Conservation (phyloP, 2,329 filamentous ascomycete species). For the Lecanicillium sp. region DNA sequence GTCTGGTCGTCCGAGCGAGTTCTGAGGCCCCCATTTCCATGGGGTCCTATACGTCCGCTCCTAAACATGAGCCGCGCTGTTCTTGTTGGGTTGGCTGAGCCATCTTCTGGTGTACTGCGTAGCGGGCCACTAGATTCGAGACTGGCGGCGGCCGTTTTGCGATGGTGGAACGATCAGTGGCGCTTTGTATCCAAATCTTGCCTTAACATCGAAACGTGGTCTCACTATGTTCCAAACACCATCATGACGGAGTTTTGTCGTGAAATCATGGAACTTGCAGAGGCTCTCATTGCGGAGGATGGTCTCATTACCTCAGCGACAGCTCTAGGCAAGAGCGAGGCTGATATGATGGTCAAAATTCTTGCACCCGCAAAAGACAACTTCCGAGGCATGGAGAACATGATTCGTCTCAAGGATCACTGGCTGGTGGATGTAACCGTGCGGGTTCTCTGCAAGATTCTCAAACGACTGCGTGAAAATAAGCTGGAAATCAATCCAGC, state of each 20-base stretch:
- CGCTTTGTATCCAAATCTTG: constrained; percentile 73
- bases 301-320: constrained; percentile 67
- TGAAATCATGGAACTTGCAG: constrained; percentile 89
- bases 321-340: constrained; percentile 23
- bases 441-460: constrained; percentile 73
- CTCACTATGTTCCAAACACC: constrained; percentile 61
- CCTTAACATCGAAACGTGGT: constrained; percentile 76
- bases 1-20: constrained; percentile 31
- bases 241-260: constrained; percentile 89
- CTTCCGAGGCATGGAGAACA: constrained; percentile 68
- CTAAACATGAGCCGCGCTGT: constrained; percentile 50
- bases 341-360: constrained; percentile 31
- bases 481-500: constrained; percentile 59
- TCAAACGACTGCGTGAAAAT: constrained; percentile 71
- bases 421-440: constrained; percentile 80
- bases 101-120: constrained; percentile 46
- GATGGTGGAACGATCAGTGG: constrained; percentile 85
- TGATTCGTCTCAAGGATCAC: constrained; percentile 82
- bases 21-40: constrained; percentile 32
- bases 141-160: constrained; percentile 59
- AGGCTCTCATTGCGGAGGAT: constrained; percentile 76
- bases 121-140: constrained; percentile 46
- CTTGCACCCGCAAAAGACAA: constrained; percentile 30
- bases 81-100: constrained; percentile 47
- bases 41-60: constrained; percentile 49